These are phyloP conservation scores for Perkinsus chesapeaki DNA, from an alignment of 169 alveolate genomes.

Conservation along the genomic window DNA sequence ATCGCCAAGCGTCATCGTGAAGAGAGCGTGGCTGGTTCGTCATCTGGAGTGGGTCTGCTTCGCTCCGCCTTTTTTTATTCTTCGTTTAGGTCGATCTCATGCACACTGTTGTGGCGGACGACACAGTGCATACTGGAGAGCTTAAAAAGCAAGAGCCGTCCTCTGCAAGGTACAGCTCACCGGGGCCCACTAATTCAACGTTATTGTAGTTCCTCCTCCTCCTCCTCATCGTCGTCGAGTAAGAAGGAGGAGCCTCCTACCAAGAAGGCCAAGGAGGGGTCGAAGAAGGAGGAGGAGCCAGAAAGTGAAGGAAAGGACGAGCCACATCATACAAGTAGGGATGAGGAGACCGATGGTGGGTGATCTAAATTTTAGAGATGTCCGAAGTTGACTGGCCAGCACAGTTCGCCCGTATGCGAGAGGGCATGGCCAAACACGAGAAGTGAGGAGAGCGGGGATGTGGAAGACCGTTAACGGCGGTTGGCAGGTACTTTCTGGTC, in stretches of 20 bases:
- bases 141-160: neutral
- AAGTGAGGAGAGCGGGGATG: neutral
- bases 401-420: neutral
- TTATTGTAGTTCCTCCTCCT: too few species aligned
- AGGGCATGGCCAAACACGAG: neutral
- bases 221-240: neutral
- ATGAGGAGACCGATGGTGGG: neutral
- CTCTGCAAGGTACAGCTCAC: neutral
- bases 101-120: neutral
- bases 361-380: neutral
- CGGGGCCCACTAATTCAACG: too few species aligned
- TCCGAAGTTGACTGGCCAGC: slow-evolving; percentile 1
- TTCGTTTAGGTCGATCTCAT: neutral
- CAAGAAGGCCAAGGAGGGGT: neutral
- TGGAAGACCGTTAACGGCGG: neutral
- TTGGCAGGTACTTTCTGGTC: neutral
- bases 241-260: neutral
- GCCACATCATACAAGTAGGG: neutral
- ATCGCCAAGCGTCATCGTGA: neutral
- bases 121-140: neutral
- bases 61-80: neutral
- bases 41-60: neutral
- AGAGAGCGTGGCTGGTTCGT: neutral
- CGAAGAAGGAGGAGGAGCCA: neutral
- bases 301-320: neutral